Base-by-base conservation (phyloP, 495 filamentous ascomycete species). In the Glonium stellatum region DNA sequence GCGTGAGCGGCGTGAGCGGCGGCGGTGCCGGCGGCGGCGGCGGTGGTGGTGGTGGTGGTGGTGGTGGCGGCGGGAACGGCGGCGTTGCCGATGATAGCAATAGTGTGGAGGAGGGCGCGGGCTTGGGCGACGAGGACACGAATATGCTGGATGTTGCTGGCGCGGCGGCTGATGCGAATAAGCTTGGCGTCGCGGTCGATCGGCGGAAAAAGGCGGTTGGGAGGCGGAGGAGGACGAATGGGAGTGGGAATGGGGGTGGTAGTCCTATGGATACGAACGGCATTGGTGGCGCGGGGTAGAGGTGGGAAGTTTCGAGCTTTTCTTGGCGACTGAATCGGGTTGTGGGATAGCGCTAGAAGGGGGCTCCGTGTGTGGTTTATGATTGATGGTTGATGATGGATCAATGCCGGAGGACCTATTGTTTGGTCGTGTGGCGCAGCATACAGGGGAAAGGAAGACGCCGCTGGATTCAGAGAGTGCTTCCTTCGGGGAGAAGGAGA, bases 141-240 rank as follows among this genome's bases (percentile, higher is more conserved):
- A 75, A 78, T 27, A 69, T 73, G 54, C 74, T 77, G n/a, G 81
- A 83, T 37, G 76, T 31, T 6, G 27, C 27, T 31, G 27, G 3
- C 27, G 27, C 75, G 35, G 80, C 46, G 39, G 63, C 56, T 31
- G 66, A 57, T 21, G 64, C 54, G 42, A 50, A 35, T 1, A 54
- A 6, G 27, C 3, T 31, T 2, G 27, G 27, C 27, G 27, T 47
- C 25, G 39, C 55, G 31, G 61, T 59, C 10, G 58, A 59, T 9
- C 39, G 61, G 57, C 51, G 67, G 55, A 68, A 65, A 56, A 71
- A 70, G 64, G 52, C 60, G 21, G 48, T 59, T 12, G 57, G 59
- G 5, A 50, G 67, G 51, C 47, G 67, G 67, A 69, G 67, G 55
- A 59, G 67, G 41, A 55, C 54, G 35, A 65, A 64, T 44, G 53